A percentile compares a stretch with the other conserved stretches of the same genome.
Conservation (phyloP, 805 yeast genomes). For the Suhomyces canberraensis region DNA sequence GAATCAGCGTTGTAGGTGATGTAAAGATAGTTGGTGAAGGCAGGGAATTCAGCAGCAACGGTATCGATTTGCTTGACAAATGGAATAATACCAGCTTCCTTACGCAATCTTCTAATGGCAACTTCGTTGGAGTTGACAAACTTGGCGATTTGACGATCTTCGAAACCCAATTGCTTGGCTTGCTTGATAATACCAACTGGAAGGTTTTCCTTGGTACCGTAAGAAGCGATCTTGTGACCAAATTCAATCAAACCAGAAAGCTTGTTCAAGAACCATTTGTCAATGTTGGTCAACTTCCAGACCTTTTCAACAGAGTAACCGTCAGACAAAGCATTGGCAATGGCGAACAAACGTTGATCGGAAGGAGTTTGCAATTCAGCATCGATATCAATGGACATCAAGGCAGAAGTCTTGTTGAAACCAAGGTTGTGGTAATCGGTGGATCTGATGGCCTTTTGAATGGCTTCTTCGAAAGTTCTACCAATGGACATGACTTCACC, state of each 20-base stretch:
- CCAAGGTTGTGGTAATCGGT: constrained; percentile 96
- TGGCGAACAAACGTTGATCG: constrained; percentile 94
- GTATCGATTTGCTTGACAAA: constrained; percentile 97
- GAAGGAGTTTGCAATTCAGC: constrained; percentile 92
- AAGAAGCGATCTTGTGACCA: constrained; percentile 58
- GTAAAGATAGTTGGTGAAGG: constrained; percentile 89
- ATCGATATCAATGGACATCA: constrained; percentile 90
- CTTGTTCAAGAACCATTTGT: constrained; percentile 94
- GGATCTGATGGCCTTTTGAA: constrained; percentile 95
- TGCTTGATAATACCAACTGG: constrained; percentile 65
- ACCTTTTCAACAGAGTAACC: constrained; percentile 92
- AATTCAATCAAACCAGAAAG: constrained; percentile 71
- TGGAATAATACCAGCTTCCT: constrained; percentile 82
- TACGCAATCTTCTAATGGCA: constrained; percentile 84
- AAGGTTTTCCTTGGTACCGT: constrained; percentile 55
- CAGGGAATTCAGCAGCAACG: constrained; percentile 99
- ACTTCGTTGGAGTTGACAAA: constrained; percentile 87
- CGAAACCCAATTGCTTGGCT: constrained; percentile 96
- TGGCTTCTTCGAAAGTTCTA: constrained; percentile 95
- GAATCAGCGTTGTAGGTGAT: constrained; percentile 90
- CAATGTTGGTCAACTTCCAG: constrained; percentile 87
- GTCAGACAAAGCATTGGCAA: constrained; percentile 87
- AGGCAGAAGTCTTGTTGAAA: constrained; percentile 78
- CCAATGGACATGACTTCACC: constrained; percentile 99
- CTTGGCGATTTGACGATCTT: constrained; percentile 93